These are phyloP conservation scores for Phytophthora sansomeana DNA, from an alignment of 352 stramenopile genomes.

Conservation along the genomic window DNA sequence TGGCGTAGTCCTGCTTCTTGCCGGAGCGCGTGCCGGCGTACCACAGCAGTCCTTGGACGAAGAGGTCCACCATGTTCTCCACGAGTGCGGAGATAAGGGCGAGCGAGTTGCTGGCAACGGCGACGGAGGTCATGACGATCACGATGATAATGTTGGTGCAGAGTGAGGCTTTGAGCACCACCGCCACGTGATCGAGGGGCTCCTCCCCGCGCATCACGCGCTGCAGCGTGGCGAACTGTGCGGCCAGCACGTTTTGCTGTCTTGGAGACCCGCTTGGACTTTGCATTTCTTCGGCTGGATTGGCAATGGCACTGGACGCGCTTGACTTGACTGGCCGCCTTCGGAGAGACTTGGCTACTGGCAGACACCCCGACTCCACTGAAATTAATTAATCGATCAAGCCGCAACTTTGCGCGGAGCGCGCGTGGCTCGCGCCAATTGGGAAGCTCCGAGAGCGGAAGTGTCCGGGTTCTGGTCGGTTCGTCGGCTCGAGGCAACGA, in stretches of 20 bases:
- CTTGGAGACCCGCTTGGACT: conserved; percentile 21
- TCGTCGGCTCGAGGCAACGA: conserved; percentile 16
- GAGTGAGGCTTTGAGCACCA: conserved; percentile 65
- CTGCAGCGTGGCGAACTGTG: conserved; percentile 20
- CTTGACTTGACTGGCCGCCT: conserved; percentile 6
- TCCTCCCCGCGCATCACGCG: conserved; percentile 40
- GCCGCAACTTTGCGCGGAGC: neutral
- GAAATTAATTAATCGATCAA: conserved; percentile 16
- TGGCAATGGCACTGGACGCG: conserved; percentile 2
- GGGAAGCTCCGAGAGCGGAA: neutral
- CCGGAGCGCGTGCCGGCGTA: conserved; percentile 88
- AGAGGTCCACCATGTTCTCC: conserved; percentile 94
- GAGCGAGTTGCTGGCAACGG: conserved; percentile 83
- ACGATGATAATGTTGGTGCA: conserved; percentile 74
- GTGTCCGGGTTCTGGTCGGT: conserved; percentile 17
- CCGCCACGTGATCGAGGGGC: conserved; percentile 59
- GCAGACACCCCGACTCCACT: neutral
- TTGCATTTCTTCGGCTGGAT: conserved; percentile 23
- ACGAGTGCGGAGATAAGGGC: conserved; percentile 92
- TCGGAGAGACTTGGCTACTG: conserved; percentile 14
- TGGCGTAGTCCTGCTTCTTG: conserved; percentile 82
- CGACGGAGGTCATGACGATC: conserved; percentile 74
- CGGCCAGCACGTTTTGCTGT: neutral
- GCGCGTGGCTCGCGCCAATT: conserved; percentile 27
- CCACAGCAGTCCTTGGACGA: conserved; percentile 90